These are phyloP conservation scores for Arachnomyces sp. DNA, from an alignment of 2,329 filamentous ascomycete species.

Conservation along the genomic window DNA sequence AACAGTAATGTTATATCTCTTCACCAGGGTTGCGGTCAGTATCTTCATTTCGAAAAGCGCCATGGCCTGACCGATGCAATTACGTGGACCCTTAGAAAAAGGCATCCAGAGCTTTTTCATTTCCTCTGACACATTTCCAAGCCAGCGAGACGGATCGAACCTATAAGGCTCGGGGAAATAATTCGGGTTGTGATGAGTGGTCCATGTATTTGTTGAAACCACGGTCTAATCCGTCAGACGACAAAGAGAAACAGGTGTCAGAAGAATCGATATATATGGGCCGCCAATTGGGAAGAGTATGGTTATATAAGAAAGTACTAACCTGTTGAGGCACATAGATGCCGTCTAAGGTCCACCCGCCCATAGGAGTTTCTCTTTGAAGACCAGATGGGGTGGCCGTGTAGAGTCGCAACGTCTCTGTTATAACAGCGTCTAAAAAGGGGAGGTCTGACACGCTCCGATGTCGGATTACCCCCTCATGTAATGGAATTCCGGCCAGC, in stretches of 20 bases:
- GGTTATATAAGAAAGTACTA: background rate
- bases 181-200: constrained; percentile 8
- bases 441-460: constrained; percentile 1
- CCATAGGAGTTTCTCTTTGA: constrained; percentile 1
- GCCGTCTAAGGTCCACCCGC: constrained; percentile 1
- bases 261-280: no score
- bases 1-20: constrained; percentile 6
- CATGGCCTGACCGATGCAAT: constrained; percentile 9
- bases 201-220: constrained; percentile 7
- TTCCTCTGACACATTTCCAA: background rate
- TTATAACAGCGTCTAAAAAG: constrained; percentile 4
- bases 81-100: constrained; percentile 10
- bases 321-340: constrained; percentile 6
- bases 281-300: background rate
- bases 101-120: constrained; percentile 7
- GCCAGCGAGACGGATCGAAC: constrained; percentile 10
- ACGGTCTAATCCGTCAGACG: constrained; percentile 3
- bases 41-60: constrained; percentile 13
- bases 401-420: constrained; percentile 4
- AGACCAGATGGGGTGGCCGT: constrained; percentile 1
- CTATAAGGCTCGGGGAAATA: constrained; percentile 8
- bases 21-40: constrained; percentile 6
- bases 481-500: constrained; percentile 2
- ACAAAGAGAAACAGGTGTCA: no score
- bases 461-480: constrained; percentile 2